These are phyloP conservation scores for Phytopythium delawarense DNA, from an alignment of 352 stramenopile species.

Conservation along the genomic window DNA sequence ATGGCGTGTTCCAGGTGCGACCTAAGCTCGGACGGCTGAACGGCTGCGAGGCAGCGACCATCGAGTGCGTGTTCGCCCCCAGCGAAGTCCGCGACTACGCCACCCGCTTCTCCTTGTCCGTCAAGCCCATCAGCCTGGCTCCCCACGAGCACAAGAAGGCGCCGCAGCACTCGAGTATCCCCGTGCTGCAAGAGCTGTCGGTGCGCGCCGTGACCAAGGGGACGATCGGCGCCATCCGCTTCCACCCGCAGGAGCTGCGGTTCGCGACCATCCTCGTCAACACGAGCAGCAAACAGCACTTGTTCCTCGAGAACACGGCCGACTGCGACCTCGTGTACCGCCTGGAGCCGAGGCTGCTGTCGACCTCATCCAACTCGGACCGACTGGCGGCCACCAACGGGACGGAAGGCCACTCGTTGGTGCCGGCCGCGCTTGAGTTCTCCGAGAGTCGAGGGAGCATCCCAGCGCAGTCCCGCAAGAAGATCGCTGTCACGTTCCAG, in stretches of 20 bases:
- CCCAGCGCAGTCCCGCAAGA: conserved; percentile 67
- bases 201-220: conserved; percentile 70
- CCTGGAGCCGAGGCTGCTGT: not conserved
- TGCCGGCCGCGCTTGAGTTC: conserved; percentile 35
- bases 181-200: conserved; percentile 55
- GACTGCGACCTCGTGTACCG: conserved; percentile 75
- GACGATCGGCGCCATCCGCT: conserved; percentile 69
- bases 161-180: conserved; percentile 14
- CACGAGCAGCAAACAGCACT: conserved; percentile 50
- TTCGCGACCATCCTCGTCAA: conserved; percentile 88
- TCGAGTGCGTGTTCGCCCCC: conserved; percentile 83
- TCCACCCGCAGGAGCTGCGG: conserved; percentile 58
- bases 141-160: conserved; percentile 22
- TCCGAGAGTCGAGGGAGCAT: conserved; percentile 63
- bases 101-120: conserved; percentile 53
- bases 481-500: conserved; percentile 76
- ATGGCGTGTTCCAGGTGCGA: conserved; percentile 57
- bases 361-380: not conserved
- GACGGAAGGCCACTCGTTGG: not conserved
- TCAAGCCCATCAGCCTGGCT: conserved; percentile 71
- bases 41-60: conserved; percentile 59
- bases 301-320: conserved; percentile 71
- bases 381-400: conserved; percentile 3
- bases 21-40: conserved; percentile 76
- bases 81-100: conserved; percentile 67